Base-by-base conservation (phyloP, 768 basidiomycete species). In the Agaricus blazei region DNA sequence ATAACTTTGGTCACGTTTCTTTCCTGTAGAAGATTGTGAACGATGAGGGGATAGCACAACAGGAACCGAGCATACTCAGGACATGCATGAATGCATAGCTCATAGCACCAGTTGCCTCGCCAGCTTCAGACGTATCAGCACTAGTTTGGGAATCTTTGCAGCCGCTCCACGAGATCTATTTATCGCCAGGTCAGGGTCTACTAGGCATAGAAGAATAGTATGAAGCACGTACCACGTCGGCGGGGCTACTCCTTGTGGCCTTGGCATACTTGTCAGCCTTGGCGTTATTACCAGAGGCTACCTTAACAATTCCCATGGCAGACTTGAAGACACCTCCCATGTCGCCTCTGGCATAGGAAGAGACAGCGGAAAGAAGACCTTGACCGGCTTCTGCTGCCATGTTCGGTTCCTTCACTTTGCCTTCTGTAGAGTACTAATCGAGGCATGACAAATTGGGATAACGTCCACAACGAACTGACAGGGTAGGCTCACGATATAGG, bases 371-470 rank as follows among this genome's bases (percentile, higher is more conserved):
- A n/a, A 96, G 67, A 3, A 97, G 73, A 7, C 91, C 92, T 65
- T 90, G 83, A 0, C 93, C 94, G 3, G 95, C 94, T 65, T 91
- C 93, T 8, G 85, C 80, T 9, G 85, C 84, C 14, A 93, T 72
- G 65, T 97, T 95, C 34, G 95, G 93, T 66, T 97, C 93, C 69
- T 98, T 97, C 66, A 98, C 72, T 65, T 91, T 93, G 48, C 94
- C 94, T 72, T 98, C 93, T 6, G 93, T 96, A 23, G 93, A 93
- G 71, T 98, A 98, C 84, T 90, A 58, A 11, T 45, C 14, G 28
- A 51, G 51, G 37, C 54, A 12, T 48, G 14, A 24, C 45, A 40
- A 14, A 57, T 34, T 9, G 42, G 29, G 3, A 36, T 19, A 31
- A 31, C 26, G 23, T 52, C 27, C 12, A 1, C 29, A 42, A 43